phyloP scores from a whole-genome alignment of 352 stramenopile species.

The Globisporangium recalcitrans region DNA sequence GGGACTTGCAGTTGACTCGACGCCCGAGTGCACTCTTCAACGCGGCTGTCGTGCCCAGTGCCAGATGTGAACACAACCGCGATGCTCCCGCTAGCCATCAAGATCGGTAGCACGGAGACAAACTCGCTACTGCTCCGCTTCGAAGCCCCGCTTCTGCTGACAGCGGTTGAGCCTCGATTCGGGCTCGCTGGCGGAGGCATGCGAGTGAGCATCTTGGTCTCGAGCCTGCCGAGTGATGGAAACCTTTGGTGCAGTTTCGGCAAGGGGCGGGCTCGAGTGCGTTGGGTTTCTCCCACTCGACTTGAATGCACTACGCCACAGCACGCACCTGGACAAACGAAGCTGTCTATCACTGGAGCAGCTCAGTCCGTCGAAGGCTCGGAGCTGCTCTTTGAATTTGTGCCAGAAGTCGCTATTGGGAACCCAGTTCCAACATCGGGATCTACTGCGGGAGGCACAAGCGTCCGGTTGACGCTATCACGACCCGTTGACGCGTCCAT shows the following conservation, averaged over 20 bases:
- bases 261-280: constrained; percentile 11
- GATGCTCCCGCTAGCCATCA: constrained; percentile 23
- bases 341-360: constrained; percentile 18
- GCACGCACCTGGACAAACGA: constrained; percentile 15
- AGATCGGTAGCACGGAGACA: constrained; percentile 11
- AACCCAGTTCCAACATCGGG: constrained; percentile 20
- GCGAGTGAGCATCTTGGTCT: constrained; percentile 19
- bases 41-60: constrained; percentile 17
- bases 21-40: constrained; percentile 13
- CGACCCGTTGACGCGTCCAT: constrained; percentile 8
- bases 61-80: constrained; percentile 9
- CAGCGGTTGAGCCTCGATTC: constrained; percentile 17
- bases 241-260: constrained; percentile 30
- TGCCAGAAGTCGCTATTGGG: constrained; percentile 26
- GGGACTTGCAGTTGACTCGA: constrained; percentile 11
- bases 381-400: constrained; percentile 24
- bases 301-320: constrained; percentile 26
- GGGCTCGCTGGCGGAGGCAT: constrained; percentile 30
- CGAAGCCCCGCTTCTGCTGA: constrained; percentile 20
- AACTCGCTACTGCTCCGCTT: constrained; percentile 36
- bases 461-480: constrained; percentile 26
- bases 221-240: constrained; percentile 1
- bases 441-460: constrained; percentile 19
- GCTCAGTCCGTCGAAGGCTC: constrained; percentile 11
- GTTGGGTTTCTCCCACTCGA: constrained; percentile 13